phyloP scores from a whole-genome alignment of 345 rosid species.

The Sisymbrium altissimum region DNA sequence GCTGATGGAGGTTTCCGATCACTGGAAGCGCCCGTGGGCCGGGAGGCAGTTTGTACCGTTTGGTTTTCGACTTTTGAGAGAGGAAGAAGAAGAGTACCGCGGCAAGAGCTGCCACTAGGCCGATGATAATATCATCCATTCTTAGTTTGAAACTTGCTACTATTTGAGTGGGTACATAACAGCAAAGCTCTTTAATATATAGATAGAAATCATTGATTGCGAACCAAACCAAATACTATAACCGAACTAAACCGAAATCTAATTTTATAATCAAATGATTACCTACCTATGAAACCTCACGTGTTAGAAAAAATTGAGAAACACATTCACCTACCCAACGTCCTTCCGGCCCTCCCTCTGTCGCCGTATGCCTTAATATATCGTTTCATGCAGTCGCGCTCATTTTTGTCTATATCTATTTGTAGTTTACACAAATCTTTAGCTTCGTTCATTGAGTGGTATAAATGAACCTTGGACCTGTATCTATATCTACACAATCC shows the following conservation, averaged over 20 bases:
- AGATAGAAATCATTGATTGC: not conserved
- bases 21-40: slow-evolving; percentile 48
- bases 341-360: not conserved
- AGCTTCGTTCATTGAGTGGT: not conserved
- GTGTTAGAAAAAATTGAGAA: slow-evolving; percentile 2
- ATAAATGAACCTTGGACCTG: not conserved
- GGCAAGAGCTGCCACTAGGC: slow-evolving; percentile 6
- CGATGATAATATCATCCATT: slow-evolving; percentile 24
- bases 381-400: not conserved
- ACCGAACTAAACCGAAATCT: not conserved
- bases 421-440: not conserved
- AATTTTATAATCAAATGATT: not conserved
- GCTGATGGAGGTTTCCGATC: slow-evolving; percentile 52
- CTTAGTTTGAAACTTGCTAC: not conserved
- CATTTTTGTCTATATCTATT: slow-evolving; percentile 2
- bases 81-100: slow-evolving; percentile 24
- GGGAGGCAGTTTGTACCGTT: slow-evolving; percentile 36
- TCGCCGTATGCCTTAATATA: not conserved
- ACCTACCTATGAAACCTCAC: slow-evolving; percentile 20
- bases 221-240: not conserved
- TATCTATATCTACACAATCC: too few species aligned
- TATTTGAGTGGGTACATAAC: not conserved
- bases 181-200: not conserved
- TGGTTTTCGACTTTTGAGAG: slow-evolving; percentile 12
- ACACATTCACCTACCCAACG: slow-evolving; percentile 20